Conservation (phyloP, 441 rosid species). For the Populus hybrid region DNA sequence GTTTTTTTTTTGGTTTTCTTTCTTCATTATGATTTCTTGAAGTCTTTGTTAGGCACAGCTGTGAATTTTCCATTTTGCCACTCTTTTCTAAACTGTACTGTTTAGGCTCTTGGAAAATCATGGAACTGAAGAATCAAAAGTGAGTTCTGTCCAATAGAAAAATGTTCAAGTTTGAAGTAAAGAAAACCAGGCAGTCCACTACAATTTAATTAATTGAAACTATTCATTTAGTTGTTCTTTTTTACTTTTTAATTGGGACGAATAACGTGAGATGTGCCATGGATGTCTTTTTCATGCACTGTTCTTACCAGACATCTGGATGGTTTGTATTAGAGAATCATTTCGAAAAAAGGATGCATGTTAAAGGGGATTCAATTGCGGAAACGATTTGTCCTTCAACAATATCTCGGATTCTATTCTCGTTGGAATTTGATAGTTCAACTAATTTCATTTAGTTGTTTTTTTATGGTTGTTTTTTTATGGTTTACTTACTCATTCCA, state of each 20-base stretch:
- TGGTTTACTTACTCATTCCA: conserved; percentile 6
- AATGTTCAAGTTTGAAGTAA: background rate
- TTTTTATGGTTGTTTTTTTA: background rate
- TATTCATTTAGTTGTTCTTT: background rate
- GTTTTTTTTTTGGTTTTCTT: background rate
- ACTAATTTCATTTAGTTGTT: background rate
- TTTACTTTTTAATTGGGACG: background rate
- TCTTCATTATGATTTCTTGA: background rate
- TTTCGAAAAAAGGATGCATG: conserved; percentile 9
- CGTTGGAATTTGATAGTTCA: background rate
- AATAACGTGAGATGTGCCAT: background rate
- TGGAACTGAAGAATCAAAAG: background rate
- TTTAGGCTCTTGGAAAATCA: background rate
- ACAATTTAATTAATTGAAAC: background rate
- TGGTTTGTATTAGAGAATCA: conserved; percentile 8
- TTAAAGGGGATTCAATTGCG: conserved; percentile 4
- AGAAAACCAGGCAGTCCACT: background rate
- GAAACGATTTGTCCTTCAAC: conserved; percentile 3
- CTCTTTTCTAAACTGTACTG: background rate
- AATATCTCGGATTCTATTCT: conserved; percentile 8
- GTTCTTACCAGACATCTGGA: background rate
- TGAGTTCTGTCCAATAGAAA: background rate
- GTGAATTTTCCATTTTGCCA: background rate
- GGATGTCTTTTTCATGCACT: background rate
- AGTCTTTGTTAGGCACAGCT: background rate